Evolutionary conservation across 2,329 filamentous ascomycete genomes (phyloP), one percentile per base, ranked within the genome.

Genomic region (Hymenoscyphus occultus): DNA sequence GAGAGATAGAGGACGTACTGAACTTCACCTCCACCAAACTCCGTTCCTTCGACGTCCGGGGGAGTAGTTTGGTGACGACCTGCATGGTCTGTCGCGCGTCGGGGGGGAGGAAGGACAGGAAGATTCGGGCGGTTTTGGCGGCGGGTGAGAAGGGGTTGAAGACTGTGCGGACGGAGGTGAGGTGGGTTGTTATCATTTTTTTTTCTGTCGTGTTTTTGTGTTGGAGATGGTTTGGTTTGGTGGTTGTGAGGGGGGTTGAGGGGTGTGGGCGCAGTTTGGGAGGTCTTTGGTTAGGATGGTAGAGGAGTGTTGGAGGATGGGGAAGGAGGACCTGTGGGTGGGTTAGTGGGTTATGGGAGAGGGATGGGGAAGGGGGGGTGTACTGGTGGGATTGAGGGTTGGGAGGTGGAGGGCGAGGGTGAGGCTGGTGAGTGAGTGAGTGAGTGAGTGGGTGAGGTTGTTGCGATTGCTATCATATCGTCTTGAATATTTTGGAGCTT

Each of bases 71-170:
- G 13, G 92, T 90, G 72, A 87, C 87, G 74, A 98, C 90, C 74
- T 88, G 86, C 82, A 97, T 92, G 70, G 85, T 87, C 62, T 82
- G 84, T 64, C 93, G 87, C 66, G 93, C 93, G 73, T 89, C 87
- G 54, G 93, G 86, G 10, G 94, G 92, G 39, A 99, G 86, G 69
- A 90, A 84, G 39, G 91, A 90, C 71, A 98, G 91, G 79, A 98
- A 95, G 61, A 96, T 84, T 56, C 95, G 89, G 48, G 92, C 93
- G 31, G 93, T 90, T 75, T 92, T 93, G 68, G 92, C 88, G 76
- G 85, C 83, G 31, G 84, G 80, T 35, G 88, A 90, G 85, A 98
- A 98, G 48, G 95, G 94, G 80, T 96, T 97, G 87, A 98, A 97
- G 77, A 87, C 87, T 70, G 92, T 90, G 74, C 85, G 87, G 73